Evolutionary conservation across 1,284 basidiomycete genomes (phyloP).

Genomic region (Rhodotorula sp.): DNA sequence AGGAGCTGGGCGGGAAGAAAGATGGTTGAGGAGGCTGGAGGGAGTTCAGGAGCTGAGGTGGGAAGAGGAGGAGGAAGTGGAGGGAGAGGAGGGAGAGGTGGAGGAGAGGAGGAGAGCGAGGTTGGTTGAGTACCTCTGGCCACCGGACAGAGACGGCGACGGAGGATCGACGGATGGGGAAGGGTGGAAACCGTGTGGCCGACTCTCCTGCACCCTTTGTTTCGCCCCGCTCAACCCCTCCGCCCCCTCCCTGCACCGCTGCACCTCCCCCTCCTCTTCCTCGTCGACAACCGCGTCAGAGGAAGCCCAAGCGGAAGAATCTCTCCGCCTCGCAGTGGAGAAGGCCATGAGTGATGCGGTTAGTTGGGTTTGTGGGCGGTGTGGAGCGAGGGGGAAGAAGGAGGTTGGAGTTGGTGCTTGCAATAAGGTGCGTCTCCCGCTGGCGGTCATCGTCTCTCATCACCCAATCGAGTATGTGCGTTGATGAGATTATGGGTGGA

Average conservation of each 20-base stretch:
- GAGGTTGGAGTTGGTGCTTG: conserved; percentile 19
- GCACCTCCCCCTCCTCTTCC: background rate
- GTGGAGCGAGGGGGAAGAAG: conserved; percentile 25
- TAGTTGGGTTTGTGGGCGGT: conserved; percentile 15
- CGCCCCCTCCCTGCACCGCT: conserved; percentile 5
- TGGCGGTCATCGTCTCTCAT: background rate
- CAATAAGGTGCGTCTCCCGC: conserved; percentile 26
- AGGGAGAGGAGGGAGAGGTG: background rate
- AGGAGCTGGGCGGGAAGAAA: background rate
- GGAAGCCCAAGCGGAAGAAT: conserved; percentile 12
- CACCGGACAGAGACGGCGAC: background rate
- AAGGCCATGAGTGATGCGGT: conserved; percentile 29
- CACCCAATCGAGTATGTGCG: too few relatives aligned
- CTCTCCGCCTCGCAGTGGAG: conserved; percentile 28
- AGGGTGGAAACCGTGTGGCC: conserved; percentile 2
- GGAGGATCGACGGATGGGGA: too few relatives aligned
- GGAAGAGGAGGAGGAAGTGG: background rate
- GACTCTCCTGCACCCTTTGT: conserved; percentile 20
- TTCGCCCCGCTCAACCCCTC: conserved; percentile 4
- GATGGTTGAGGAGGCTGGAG: background rate
- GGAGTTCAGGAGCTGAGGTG: background rate
- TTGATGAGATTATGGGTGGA: background rate
- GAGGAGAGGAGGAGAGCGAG: conserved; percentile 1
- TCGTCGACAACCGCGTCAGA: background rate
- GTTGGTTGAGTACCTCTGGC: conserved; percentile 9